These are phyloP conservation scores for Paspalum vaginatum DNA, from an alignment of 176 grass and related monocot genomes.

Conservation along the genomic window DNA sequence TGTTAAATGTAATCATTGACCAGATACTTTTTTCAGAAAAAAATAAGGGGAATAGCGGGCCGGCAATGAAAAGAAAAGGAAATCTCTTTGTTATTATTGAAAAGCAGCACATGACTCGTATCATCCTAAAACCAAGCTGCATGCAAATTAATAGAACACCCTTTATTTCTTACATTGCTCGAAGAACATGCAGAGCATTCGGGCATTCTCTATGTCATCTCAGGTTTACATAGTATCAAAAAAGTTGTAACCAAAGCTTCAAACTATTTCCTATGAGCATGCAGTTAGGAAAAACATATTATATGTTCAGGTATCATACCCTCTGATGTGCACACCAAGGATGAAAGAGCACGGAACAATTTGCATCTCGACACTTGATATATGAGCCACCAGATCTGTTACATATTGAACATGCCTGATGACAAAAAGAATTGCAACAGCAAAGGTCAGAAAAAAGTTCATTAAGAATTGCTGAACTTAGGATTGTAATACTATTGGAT, in stretches of 20 bases:
- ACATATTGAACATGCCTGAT: constrained; percentile 86
- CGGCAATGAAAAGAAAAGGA: not conserved
- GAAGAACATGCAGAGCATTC: not conserved
- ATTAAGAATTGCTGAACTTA: not conserved
- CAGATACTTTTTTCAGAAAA: not conserved
- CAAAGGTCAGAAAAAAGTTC: constrained; percentile 25
- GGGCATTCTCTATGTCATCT: not conserved
- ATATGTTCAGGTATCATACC: constrained; percentile 52
- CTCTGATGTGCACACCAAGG: constrained; percentile 91
- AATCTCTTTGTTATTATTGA: constrained; percentile 14
- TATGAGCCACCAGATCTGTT: constrained; percentile 75
- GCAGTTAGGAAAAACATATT: constrained; percentile 1
- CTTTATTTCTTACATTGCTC: constrained; percentile 4
- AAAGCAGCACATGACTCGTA: constrained; percentile 16
- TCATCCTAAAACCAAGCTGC: constrained; percentile 21
- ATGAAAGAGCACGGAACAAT: constrained; percentile 81
- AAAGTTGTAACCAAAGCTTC: constrained; percentile 14
- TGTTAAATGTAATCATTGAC: too few relatives aligned
- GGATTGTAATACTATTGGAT: not conserved
- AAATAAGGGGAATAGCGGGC: constrained; percentile 4
- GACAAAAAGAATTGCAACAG: constrained; percentile 32
- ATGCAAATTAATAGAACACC: constrained; percentile 20
- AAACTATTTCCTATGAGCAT: constrained; percentile 24
- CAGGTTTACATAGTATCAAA: not conserved
- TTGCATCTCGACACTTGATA: constrained; percentile 77